A percentile compares a stretch with the other conserved stretches of the same genome.
Conservation (phyloP, 352 stramenopile genomes). For the Globisporangium camurandrum region DNA sequence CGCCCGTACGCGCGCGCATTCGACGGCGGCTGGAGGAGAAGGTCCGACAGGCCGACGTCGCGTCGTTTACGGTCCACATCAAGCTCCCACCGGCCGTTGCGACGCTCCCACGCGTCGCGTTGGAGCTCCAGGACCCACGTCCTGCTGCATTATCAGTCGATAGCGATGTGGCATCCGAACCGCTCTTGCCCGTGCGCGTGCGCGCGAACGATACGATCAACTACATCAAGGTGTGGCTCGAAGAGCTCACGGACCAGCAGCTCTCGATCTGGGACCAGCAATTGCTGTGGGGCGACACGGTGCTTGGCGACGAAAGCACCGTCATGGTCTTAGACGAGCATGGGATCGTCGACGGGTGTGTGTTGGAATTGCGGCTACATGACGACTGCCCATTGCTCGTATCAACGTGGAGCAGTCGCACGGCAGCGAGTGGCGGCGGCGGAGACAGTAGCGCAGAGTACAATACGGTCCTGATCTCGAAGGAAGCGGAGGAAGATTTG, state of each 20-base stretch:
- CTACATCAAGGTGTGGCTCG: slow-evolving; percentile 81
- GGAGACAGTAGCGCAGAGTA: slow-evolving; percentile 34
- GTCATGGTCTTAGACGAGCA: slow-evolving; percentile 72
- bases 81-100: slow-evolving; percentile 54
- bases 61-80: slow-evolving; percentile 57
- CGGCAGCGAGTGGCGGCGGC: slow-evolving; percentile 21
- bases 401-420: slow-evolving; percentile 56
- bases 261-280: slow-evolving; percentile 79
- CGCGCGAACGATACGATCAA: slow-evolving; percentile 62
- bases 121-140: slow-evolving; percentile 70
- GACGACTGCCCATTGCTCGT: slow-evolving; percentile 67
- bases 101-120: slow-evolving; percentile 48
- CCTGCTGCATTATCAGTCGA: too few relatives aligned
- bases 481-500: slow-evolving; percentile 71
- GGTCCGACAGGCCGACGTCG: slow-evolving; percentile 38
- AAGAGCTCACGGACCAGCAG: slow-evolving; percentile 71
- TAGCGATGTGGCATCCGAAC: slow-evolving; percentile 16
- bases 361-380: slow-evolving; percentile 63
- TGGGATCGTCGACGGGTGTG: slow-evolving; percentile 54
- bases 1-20: slow-evolving; percentile 46
- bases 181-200: slow-evolving; percentile 47
- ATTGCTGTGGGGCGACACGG: slow-evolving; percentile 66
- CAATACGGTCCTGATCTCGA: slow-evolving; percentile 78
- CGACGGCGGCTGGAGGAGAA: slow-evolving; percentile 42
- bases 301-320: slow-evolving; percentile 65